These are phyloP conservation scores for Microcyclosporella mali DNA, from an alignment of 2,329 filamentous ascomycete genomes.

Conservation along the genomic window DNA sequence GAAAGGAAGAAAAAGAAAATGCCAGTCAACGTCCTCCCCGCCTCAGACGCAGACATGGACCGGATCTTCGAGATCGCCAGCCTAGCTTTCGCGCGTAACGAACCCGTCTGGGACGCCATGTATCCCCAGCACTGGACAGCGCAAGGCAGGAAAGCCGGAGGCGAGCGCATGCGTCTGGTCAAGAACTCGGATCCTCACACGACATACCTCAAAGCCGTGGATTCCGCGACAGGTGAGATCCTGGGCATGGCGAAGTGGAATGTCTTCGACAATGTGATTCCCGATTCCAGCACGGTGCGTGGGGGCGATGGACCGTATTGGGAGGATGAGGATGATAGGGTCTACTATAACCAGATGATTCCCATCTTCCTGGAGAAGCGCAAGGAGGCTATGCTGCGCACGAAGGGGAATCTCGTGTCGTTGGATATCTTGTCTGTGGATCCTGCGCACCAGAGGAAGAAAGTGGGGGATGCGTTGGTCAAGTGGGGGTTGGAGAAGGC, in stretches of 20 bases:
- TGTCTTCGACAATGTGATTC: constrained; percentile 19
- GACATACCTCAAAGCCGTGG: constrained; percentile 28
- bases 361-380: constrained; percentile 19
- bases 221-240: constrained; percentile 21
- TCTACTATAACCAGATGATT: constrained; percentile 18
- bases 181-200: constrained; percentile 20
- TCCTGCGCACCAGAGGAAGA: constrained; percentile 25
- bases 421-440: constrained; percentile 28
- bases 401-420: constrained; percentile 23
- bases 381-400: constrained; percentile 18
- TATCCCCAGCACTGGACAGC: constrained; percentile 25
- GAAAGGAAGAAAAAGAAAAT: background rate
- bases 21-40: constrained; percentile 16
- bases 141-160: constrained; percentile 20
- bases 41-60: constrained; percentile 26
- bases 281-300: constrained; percentile 3
- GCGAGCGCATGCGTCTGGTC: constrained; percentile 18
- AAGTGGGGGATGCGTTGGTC: constrained; percentile 25
- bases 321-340: constrained; percentile 17
- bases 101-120: constrained; percentile 24
- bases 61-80: constrained; percentile 27
- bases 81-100: constrained; percentile 24
- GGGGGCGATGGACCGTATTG: constrained; percentile 15
- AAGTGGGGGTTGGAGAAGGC: constrained; percentile 27
- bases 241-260: constrained; percentile 31